A percentile compares a stretch with the other conserved stretches of the same genome.
Conservation (phyloP, 2,329 filamentous ascomycete genomes). For the Fusarium caatingaense region DNA sequence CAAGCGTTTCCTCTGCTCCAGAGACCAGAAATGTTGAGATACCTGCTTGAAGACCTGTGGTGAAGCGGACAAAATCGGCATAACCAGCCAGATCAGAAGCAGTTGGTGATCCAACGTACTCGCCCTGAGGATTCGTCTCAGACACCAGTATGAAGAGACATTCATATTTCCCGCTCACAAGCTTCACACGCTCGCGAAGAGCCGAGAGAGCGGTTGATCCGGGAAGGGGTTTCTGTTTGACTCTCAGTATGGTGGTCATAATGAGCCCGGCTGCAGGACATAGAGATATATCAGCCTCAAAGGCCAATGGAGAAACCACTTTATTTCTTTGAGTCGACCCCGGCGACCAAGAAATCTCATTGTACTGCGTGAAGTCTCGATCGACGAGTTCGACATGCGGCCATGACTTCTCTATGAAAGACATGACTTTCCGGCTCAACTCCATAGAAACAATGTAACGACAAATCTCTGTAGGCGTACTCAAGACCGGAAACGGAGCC, state of each 20-base stretch:
- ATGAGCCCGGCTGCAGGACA: slow-evolving; percentile 77
- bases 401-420: slow-evolving; percentile 61
- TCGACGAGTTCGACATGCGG: slow-evolving; percentile 67
- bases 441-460: slow-evolving; percentile 64
- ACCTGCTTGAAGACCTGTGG: slow-evolving; percentile 53
- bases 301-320: slow-evolving; percentile 53
- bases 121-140: slow-evolving; percentile 58
- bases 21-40: slow-evolving; percentile 60
- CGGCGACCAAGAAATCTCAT: slow-evolving; percentile 50
- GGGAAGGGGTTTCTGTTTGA: slow-evolving; percentile 78
- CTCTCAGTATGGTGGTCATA: slow-evolving; percentile 75
- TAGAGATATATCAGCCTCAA: slow-evolving; percentile 79
- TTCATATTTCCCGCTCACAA: slow-evolving; percentile 71
- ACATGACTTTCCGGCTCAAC: slow-evolving; percentile 61
- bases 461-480: slow-evolving; percentile 28
- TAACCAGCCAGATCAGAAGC: slow-evolving; percentile 59
- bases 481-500: slow-evolving; percentile 32
- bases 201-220: slow-evolving; percentile 53
- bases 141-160: slow-evolving; percentile 75
- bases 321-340: slow-evolving; percentile 41
- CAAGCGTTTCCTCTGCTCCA: slow-evolving; percentile 62
- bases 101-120: slow-evolving; percentile 54
- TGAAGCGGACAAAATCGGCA: slow-evolving; percentile 63
- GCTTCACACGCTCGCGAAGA: slow-evolving; percentile 66
- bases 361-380: slow-evolving; percentile 64